Evolutionary conservation across 1,139 yeast species (phyloP), one percentile per base, ranked within the genome.

Genomic region (Kurtzmaniella quercitrusa): DNA sequence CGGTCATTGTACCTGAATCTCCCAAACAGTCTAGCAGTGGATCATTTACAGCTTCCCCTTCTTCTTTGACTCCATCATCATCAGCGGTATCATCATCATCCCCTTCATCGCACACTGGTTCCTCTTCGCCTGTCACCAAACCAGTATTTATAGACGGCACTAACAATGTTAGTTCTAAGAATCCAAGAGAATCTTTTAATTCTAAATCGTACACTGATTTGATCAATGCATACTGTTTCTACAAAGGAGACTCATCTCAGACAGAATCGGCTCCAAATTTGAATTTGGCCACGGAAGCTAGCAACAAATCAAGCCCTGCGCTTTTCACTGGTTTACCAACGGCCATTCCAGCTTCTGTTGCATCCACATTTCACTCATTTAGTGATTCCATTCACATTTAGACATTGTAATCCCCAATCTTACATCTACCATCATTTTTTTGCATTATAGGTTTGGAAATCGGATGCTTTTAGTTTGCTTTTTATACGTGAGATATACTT

Each of bases 311-410:
- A 4, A 19, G 18, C 14, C 41, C 44, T 12, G 9, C 16, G 17
- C 18, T 31, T 12, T 12, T 31, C 7, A 31, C 36, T 31, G 36
- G 36, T 4, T n/a, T 38, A 8, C 21, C 43, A 23, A n/a, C 25
- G 10, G 33, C 37, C 9, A n/a, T 37, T 10, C 41, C 37, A 9
- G 39, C 39, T 8, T 57, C 63, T 16, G 18, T 16, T 3, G 62
- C 63, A 14, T 60, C 65, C 17, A 55, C 67, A 19, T 59, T 64
- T 49, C 65, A 64, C 42, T 58, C 64, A n/a, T 59, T 63, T 38
- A 62, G 66, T 47, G 69, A 64, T 49, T 62, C 66, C 27, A 62
- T 64, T 48, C 65, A 64, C 48, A 63, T 54, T 45, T 63, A 43
- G 18, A 15, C 15, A 14, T 21, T 21, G 23, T 21, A n/a, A n/a